Evolutionary conservation across 306 rosid genomes (phyloP).

Genomic region (Begonia masoniana): DNA sequence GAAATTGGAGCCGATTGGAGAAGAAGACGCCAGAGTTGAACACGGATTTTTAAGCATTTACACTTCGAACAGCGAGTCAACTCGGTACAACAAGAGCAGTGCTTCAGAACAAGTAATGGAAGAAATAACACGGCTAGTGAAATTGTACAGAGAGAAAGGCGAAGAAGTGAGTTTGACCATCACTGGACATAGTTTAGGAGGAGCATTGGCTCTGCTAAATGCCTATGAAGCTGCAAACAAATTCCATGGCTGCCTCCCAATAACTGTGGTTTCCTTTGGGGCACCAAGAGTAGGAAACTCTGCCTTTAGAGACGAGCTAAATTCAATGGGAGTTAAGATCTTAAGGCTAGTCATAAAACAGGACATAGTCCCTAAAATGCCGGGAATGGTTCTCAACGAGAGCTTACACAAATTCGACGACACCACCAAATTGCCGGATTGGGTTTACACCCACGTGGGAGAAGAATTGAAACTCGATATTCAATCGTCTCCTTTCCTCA

Average conservation of each 20-base stretch:
- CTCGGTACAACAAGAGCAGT: slow-evolving; percentile 48
- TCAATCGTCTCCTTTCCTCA: slow-evolving; percentile 40
- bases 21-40: slow-evolving; percentile 39
- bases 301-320: slow-evolving; percentile 41
- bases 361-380: slow-evolving; percentile 46
- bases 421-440: slow-evolving; percentile 24
- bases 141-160: slow-evolving; percentile 24
- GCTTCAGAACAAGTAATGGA: slow-evolving; percentile 50
- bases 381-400: slow-evolving; percentile 46
- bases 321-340: slow-evolving; percentile 32
- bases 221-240: slow-evolving; percentile 39
- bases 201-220: slow-evolving; percentile 48
- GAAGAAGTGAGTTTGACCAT: slow-evolving; percentile 57
- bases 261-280: slow-evolving; percentile 53
- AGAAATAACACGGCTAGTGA: slow-evolving; percentile 25
- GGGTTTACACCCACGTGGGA: slow-evolving; percentile 54
- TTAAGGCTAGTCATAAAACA: slow-evolving; percentile 34
- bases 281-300: slow-evolving; percentile 59
- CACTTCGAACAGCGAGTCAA: slow-evolving; percentile 29
- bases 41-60: slow-evolving; percentile 46
- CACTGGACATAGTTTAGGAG: slow-evolving; percentile 71
- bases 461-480: slow-evolving; percentile 38
- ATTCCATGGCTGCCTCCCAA: slow-evolving; percentile 17
- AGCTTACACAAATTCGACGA: slow-evolving; percentile 30
- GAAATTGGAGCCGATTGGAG: slow-evolving; percentile 32